Percentiles rank a stretch among this genome's conserved stretches.
phyloP scores from a whole-genome alignment of 2,329 filamentous ascomycete species.

The Alternaria sp. region DNA sequence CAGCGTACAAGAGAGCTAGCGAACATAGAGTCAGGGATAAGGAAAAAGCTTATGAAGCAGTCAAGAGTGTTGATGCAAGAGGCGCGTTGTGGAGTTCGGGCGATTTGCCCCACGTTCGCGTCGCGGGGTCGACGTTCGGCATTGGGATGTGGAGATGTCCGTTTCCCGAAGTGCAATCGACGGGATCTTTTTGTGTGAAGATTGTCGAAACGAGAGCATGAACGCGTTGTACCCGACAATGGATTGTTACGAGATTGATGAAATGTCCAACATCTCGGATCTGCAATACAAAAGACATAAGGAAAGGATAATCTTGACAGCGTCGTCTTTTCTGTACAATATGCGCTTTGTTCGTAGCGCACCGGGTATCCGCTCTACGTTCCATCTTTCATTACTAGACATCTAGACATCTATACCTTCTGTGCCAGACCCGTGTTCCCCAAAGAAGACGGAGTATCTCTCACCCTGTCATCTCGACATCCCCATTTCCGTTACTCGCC shows the following conservation, averaged over 20 bases:
- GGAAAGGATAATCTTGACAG: no score
- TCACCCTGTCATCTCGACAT: conserved; percentile 42
- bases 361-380: not conserved
- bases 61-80: not conserved
- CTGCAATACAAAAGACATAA: no score
- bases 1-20: conserved; percentile 9
- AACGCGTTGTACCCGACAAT: not conserved
- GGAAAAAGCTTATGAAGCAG: not conserved
- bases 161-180: not conserved
- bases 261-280: no score
- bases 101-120: conserved; percentile 12
- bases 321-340: not conserved
- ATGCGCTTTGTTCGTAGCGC: not conserved
- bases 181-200: not conserved
- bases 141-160: conserved; percentile 9
- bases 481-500: conserved; percentile 30
- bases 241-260: no score
- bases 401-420: not conserved
- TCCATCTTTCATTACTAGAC: not conserved
- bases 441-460: not conserved
- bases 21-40: conserved; percentile 10
- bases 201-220: not conserved
- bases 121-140: conserved; percentile 21
- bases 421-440: not conserved
- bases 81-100: conserved; percentile 5